These are phyloP conservation scores for Nephromyces sp. DNA, from an alignment of 169 alveolate genomes.

Conservation along the genomic window DNA sequence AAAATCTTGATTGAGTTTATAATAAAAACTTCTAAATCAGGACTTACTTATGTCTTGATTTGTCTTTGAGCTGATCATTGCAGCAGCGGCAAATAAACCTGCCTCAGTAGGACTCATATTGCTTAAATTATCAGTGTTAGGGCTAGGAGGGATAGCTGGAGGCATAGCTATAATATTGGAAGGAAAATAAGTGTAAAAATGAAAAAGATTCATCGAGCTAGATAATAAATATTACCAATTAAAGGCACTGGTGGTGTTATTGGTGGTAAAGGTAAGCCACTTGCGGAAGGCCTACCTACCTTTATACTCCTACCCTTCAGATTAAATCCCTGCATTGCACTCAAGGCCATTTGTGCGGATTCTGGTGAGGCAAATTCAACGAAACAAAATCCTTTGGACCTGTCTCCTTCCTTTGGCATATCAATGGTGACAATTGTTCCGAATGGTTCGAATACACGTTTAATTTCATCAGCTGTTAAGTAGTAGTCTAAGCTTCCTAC, in stretches of 20 bases:
- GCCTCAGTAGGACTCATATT: neutral
- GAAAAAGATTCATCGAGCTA: neutral
- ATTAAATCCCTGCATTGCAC: conserved; percentile 47
- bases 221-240: neutral
- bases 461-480: conserved; percentile 43
- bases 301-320: conserved; percentile 46
- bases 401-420: conserved; percentile 57
- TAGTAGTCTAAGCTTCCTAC: conserved; percentile 55
- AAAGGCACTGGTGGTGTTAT: too few relatives aligned
- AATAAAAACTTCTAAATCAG: neutral
- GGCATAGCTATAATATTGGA: neutral
- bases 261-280: conserved; percentile 7
- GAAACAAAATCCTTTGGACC: conserved; percentile 55
- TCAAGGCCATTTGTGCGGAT: conserved; percentile 51
- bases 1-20: neutral
- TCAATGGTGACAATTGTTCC: conserved; percentile 47
- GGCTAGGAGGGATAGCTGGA: neutral
- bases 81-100: neutral
- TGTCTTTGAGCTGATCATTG: neutral
- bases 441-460: conserved; percentile 45
- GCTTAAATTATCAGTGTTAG: neutral
- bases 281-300: conserved; percentile 50
- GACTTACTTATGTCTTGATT: neutral
- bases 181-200: neutral
- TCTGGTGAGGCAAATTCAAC: conserved; percentile 52